Percentiles rank a stretch among this genome's conserved stretches.
Conservation (phyloP, 2,329 filamentous ascomycete genomes). For the Rutstroemia sp. region DNA sequence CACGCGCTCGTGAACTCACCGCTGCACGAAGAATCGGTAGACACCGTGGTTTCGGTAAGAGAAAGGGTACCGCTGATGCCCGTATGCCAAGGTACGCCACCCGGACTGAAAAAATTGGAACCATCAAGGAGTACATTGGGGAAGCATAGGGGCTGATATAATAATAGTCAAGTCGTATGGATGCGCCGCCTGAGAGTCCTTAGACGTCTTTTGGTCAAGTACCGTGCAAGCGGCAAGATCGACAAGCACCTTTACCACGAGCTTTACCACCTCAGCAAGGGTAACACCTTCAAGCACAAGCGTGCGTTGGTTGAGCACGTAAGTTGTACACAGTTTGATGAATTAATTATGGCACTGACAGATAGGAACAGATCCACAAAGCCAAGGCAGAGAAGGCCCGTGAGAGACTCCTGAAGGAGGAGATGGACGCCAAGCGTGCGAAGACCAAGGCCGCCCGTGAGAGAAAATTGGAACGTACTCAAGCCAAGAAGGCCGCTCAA, state of each 20-base stretch:
- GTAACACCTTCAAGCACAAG: conserved; percentile 99
- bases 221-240: conserved; percentile 99
- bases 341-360: conserved; percentile 16
- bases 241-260: conserved; percentile 99
- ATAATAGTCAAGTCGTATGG: conserved; percentile 85
- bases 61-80: conserved; percentile 99
- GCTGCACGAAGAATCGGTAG: conserved; percentile 90
- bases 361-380: conserved; percentile 76
- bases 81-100: conserved; percentile 80
- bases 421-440: conserved; percentile 99
- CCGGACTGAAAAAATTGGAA: background rate
- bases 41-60: conserved; percentile 99
- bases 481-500: conserved; percentile 84
- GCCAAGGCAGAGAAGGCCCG: conserved; percentile 99
- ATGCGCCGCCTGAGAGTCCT: conserved; percentile 99
- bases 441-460: conserved; percentile 99
- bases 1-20: conserved; percentile 90
- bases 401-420: conserved; percentile 93
- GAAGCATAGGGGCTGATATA: conserved; percentile 23
- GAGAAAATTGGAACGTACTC: conserved; percentile 88
- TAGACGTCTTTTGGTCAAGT: conserved; percentile 98
- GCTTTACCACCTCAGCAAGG: conserved; percentile 99
- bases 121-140: conserved; percentile 24
- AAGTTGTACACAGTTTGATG: conserved; percentile 44
- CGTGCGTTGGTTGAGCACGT: conserved; percentile 99